Percentiles rank a stretch among this genome's conserved stretches.
Conservation (phyloP, 2,329 filamentous ascomycete genomes). For the Atkinsonella hypoxylon region DNA sequence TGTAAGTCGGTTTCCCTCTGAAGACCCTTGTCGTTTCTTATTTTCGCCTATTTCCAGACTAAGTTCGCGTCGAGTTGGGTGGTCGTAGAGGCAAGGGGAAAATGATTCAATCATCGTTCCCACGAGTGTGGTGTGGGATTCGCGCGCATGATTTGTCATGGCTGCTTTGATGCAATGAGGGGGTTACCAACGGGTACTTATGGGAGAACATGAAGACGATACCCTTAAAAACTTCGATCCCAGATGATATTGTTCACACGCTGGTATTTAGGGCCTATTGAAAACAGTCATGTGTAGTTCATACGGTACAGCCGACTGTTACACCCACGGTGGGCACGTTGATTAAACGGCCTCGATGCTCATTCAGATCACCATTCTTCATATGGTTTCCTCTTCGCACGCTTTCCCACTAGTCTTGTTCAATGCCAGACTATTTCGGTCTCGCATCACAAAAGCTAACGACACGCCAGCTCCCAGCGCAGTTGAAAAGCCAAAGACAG, state of each 20-base stretch:
- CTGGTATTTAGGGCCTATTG: too few relatives aligned
- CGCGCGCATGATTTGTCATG: background rate
- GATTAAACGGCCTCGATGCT: too few relatives aligned
- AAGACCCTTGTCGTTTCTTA: background rate
- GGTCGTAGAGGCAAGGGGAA: background rate
- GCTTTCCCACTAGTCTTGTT: background rate
- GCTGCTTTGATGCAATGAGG: background rate
- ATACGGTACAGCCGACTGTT: background rate
- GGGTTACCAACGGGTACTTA: background rate
- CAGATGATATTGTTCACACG: background rate
- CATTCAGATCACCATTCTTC: background rate
- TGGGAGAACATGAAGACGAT: too few relatives aligned
- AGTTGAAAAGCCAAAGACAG: constrained; percentile 8
- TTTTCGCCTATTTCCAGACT: background rate
- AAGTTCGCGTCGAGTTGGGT: background rate
- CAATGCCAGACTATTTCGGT: background rate
- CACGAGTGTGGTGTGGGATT: background rate
- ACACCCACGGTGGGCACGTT: background rate
- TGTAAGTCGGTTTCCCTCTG: background rate
- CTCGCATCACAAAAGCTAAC: background rate
- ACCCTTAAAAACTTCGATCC: too few relatives aligned
- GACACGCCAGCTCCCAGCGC: background rate
- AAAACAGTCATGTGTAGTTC: background rate
- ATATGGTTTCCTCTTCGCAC: background rate
- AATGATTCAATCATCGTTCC: background rate